A percentile compares a stretch with the other conserved stretches of the same genome.
phyloP scores from a whole-genome alignment of 768 basidiomycete species.

The Coprinopsis sp. region DNA sequence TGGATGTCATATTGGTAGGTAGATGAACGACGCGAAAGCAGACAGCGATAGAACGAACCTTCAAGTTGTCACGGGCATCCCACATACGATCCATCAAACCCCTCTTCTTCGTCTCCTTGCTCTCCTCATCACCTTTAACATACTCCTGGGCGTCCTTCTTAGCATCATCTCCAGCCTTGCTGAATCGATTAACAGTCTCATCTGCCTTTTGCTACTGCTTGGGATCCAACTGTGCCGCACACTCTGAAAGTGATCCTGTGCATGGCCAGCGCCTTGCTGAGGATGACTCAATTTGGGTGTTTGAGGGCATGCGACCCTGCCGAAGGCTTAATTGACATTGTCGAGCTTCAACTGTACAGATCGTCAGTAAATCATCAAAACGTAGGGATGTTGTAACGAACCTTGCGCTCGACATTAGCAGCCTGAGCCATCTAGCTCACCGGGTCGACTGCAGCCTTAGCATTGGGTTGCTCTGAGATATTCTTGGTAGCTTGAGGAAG shows the following conservation, averaged over 20 bases:
- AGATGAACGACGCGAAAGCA: background rate
- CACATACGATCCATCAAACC: slow-evolving; percentile 31
- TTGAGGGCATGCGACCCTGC: slow-evolving; percentile 73
- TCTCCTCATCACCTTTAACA: slow-evolving; percentile 8
- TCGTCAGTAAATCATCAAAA: background rate
- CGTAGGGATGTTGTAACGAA: slow-evolving; percentile 12
- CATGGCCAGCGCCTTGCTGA: slow-evolving; percentile 9
- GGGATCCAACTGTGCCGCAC: no score
- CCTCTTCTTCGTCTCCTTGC: slow-evolving; percentile 23
- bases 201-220: slow-evolving; percentile 2
- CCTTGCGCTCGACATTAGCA: slow-evolving; percentile 79
- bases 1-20: slow-evolving; percentile 22
- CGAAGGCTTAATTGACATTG: slow-evolving; percentile 78
- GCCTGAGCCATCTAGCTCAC: slow-evolving; percentile 56
- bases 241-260: slow-evolving; percentile 5
- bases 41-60: slow-evolving; percentile 8
- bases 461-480: slow-evolving; percentile 50
- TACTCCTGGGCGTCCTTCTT: no score
- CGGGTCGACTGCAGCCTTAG: slow-evolving; percentile 62
- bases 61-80: slow-evolving; percentile 25
- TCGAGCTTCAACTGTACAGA: slow-evolving; percentile 64
- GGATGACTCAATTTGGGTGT: slow-evolving; percentile 56
- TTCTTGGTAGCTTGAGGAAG: slow-evolving; percentile 60
- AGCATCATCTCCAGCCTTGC: no score
- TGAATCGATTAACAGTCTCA: no score